Percentiles rank a stretch among this genome's conserved stretches.
These are phyloP conservation scores for Fagopyrum tataricum DNA, from an alignment of 148 eudicot species.

Conservation along the genomic window DNA sequence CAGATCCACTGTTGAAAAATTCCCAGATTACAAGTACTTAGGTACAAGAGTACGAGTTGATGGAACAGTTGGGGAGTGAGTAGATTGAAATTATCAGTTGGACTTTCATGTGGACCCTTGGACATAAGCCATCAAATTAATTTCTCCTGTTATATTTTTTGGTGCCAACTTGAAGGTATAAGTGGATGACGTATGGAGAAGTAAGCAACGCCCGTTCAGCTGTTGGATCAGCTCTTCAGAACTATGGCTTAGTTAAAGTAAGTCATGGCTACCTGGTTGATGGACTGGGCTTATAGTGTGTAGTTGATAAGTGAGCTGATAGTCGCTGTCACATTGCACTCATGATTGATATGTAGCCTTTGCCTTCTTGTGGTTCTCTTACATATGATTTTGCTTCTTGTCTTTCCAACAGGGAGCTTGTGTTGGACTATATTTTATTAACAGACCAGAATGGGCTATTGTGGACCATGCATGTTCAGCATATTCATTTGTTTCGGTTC, in stretches of 20 bases:
- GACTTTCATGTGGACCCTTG: background rate
- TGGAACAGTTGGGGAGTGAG: slow-evolving; percentile 98
- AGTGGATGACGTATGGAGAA: slow-evolving; percentile 98
- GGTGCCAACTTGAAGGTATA: slow-evolving; percentile 50
- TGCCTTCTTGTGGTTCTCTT: background rate
- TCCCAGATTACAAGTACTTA: slow-evolving; percentile 77
- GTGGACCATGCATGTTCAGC: slow-evolving; percentile 98
- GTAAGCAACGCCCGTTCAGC: slow-evolving; percentile 75
- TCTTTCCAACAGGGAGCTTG: slow-evolving; percentile 52
- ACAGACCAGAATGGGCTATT: slow-evolving; percentile 89
- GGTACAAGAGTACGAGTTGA: slow-evolving; percentile 88
- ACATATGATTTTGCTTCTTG: background rate
- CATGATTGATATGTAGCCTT: background rate
- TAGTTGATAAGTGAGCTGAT: background rate
- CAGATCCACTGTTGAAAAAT: slow-evolving; percentile 83
- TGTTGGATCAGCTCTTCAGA: slow-evolving; percentile 77
- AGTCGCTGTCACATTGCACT: background rate
- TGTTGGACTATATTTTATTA: slow-evolving; percentile 83
- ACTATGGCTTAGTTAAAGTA: slow-evolving; percentile 65
- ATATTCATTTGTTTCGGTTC: slow-evolving; percentile 81
- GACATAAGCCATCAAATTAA: background rate
- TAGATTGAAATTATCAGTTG: slow-evolving; percentile 9
- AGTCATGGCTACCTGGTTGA: slow-evolving; percentile 16
- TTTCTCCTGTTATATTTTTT: background rate
- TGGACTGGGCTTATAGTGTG: background rate